phyloP scores from a whole-genome alignment of 345 rosid species.

The Carallia pectinifolia region DNA sequence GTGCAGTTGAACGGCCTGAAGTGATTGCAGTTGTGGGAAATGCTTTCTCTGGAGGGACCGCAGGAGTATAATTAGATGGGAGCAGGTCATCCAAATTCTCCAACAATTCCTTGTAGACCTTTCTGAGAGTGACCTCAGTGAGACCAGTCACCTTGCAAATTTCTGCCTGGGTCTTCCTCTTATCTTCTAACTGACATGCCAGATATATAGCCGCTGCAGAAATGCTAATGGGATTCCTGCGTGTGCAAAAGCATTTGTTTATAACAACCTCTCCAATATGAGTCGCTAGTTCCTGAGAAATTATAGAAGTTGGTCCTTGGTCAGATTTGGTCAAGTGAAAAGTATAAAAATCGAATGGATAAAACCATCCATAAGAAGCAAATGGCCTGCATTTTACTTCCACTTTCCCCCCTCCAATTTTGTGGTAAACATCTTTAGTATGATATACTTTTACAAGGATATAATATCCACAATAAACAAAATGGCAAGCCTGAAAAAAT shows the following conservation, averaged over 20 bases:
- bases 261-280: conserved; percentile 98
- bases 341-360: not conserved
- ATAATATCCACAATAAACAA: not conserved
- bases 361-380: not conserved
- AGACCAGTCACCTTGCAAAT: conserved; percentile 95
- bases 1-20: conserved; percentile 58
- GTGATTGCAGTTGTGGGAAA: conserved; percentile 89
- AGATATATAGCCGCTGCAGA: conserved; percentile 98
- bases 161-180: conserved; percentile 96
- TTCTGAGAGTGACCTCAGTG: conserved; percentile 90
- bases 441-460: not conserved
- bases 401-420: not conserved
- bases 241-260: conserved; percentile 99
- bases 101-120: conserved; percentile 91
- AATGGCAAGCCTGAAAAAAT: not conserved
- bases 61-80: conserved; percentile 91
- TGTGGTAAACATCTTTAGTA: not conserved
- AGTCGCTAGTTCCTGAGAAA: conserved; percentile 76
- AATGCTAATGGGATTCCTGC: conserved; percentile 91
- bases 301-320: conserved; percentile 2
- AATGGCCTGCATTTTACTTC: not conserved
- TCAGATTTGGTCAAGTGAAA: conserved; percentile 8
- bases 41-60: conserved; percentile 96
- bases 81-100: conserved; percentile 99
- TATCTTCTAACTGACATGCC: conserved; percentile 96